Conservation (phyloP, 352 stramenopile species). For the Phytophthora sp. region DNA sequence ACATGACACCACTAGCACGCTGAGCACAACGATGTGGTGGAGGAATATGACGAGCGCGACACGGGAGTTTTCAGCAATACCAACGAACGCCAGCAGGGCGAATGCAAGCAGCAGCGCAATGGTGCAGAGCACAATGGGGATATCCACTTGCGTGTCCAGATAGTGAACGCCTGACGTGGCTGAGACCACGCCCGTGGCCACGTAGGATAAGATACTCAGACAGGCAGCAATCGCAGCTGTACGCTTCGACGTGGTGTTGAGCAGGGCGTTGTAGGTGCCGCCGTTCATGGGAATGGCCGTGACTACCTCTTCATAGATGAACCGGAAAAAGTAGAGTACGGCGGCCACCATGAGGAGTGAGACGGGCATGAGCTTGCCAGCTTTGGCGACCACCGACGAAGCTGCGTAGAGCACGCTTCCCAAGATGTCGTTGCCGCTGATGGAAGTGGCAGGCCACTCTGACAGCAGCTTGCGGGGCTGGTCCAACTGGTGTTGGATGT, state of each 20-base stretch:
- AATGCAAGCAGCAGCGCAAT: background rate
- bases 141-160: background rate
- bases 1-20: conserved; percentile 48
- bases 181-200: conserved; percentile 75
- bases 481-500: conserved; percentile 23
- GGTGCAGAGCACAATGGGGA: background rate
- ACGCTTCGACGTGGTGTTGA: conserved; percentile 86
- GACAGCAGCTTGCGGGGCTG: conserved; percentile 29
- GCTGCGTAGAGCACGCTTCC: conserved; percentile 71
- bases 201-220: conserved; percentile 85
- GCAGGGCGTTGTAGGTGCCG: conserved; percentile 85
- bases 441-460: conserved; percentile 77
- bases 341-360: conserved; percentile 66
- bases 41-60: conserved; percentile 84
- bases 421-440: conserved; percentile 90
- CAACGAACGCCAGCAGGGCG: background rate
- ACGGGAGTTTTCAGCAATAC: conserved; percentile 77
- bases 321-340: conserved; percentile 54
- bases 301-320: conserved; percentile 87
- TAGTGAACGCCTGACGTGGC: conserved; percentile 32
- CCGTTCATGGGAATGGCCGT: conserved; percentile 86
- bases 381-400: conserved; percentile 31
- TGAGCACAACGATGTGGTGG: conserved; percentile 71
- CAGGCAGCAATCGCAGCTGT: conserved; percentile 75
- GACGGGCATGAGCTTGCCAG: conserved; percentile 75